Conservation (phyloP, 352 stramenopile genomes). For the Phytophthora pistaciae region DNA sequence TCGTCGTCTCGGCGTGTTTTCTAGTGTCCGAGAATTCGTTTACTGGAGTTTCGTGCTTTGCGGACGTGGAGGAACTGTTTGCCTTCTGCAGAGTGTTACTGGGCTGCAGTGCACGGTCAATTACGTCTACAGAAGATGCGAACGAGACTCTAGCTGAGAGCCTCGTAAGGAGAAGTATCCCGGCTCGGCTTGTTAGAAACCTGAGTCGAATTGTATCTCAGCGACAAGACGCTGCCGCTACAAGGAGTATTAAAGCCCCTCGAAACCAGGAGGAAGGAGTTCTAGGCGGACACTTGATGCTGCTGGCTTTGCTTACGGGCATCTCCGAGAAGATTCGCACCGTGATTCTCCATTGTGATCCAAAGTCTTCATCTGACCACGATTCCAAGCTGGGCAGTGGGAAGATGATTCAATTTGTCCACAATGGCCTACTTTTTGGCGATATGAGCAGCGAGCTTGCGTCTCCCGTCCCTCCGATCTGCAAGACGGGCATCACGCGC, state of each 20-base stretch:
- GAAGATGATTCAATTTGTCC: slow-evolving; percentile 28
- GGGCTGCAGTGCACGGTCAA: slow-evolving; percentile 3
- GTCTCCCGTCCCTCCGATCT: slow-evolving; percentile 12
- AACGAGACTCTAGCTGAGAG: slow-evolving; percentile 7
- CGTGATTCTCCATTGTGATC: slow-evolving; percentile 7
- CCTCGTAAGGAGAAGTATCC: slow-evolving; percentile 23
- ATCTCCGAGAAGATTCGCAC: slow-evolving; percentile 27
- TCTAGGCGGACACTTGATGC: slow-evolving; percentile 28
- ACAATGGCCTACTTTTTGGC: slow-evolving; percentile 33
- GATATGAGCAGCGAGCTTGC: neutral
- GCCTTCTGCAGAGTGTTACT: slow-evolving; percentile 30
- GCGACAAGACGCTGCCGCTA: slow-evolving; percentile 1
- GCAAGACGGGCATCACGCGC: slow-evolving; percentile 20
- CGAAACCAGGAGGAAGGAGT: slow-evolving; percentile 14
- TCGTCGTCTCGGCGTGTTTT: slow-evolving; percentile 36
- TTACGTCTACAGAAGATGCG: neutral
- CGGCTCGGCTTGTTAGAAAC: slow-evolving; percentile 14
- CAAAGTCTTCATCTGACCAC: neutral
- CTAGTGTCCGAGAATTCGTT: slow-evolving; percentile 15
- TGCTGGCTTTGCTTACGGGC: slow-evolving; percentile 21
- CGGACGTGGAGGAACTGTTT: slow-evolving; percentile 34
- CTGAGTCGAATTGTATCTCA: slow-evolving; percentile 22
- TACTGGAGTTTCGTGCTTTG: neutral
- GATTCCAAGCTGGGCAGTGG: neutral
- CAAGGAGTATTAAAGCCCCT: slow-evolving; percentile 4